These are phyloP conservation scores for Diaporthe vexans DNA, from an alignment of 2,329 filamentous ascomycete genomes.

Conservation along the genomic window DNA sequence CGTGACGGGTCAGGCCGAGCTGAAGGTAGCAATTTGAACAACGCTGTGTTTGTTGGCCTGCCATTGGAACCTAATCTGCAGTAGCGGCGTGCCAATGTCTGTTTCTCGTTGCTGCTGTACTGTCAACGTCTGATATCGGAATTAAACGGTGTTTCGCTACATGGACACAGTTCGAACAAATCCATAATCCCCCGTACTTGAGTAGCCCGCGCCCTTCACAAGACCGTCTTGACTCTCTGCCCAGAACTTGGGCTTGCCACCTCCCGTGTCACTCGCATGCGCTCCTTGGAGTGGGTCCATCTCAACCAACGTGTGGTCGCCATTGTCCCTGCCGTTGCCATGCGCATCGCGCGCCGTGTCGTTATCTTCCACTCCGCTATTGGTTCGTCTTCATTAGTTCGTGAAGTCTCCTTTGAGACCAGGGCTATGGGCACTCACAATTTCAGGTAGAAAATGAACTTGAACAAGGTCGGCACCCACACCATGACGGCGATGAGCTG, in stretches of 20 bases:
- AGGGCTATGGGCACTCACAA: background rate
- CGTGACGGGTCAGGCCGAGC: background rate
- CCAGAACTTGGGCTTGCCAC: background rate
- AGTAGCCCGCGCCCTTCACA: background rate
- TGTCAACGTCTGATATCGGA: background rate
- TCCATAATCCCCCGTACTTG: background rate
- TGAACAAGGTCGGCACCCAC: conserved; percentile 29
- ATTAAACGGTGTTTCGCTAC: background rate
- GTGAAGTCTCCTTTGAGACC: fast-evolving
- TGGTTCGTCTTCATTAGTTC: background rate
- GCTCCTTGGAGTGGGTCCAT: background rate
- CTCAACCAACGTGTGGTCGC: background rate
- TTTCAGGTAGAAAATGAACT: conserved; percentile 25
- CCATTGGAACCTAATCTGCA: background rate
- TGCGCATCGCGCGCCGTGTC: background rate
- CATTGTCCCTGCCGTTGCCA: too few species aligned
- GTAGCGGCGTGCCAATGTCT: too few species aligned
- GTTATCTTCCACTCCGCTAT: background rate
- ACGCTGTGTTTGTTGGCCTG: too few species aligned
- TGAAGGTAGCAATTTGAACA: background rate
- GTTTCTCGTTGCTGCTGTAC: too few species aligned
- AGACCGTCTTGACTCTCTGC: background rate
- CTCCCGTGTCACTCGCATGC: too few species aligned
- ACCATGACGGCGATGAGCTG: conserved; percentile 34
- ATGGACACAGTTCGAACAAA: background rate